phyloP scores from a whole-genome alignment of 768 basidiomycete genomes.

The Lactarius sanguifluus region DNA sequence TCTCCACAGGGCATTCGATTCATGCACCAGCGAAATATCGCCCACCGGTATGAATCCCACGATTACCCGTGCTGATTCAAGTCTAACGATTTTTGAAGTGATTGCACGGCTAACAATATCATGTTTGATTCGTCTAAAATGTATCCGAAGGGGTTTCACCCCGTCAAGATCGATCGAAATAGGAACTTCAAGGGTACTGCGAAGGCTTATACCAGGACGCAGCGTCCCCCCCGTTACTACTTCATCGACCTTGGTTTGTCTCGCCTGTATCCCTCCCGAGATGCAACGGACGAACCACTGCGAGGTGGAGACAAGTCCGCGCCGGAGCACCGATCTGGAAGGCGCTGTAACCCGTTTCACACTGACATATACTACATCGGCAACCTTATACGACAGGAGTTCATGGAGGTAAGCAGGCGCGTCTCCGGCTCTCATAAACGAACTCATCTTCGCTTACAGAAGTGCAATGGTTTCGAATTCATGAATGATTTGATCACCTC shows the following conservation, averaged over 20 bases:
- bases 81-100: constrained; percentile 6
- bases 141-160: constrained; percentile 36
- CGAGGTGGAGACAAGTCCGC: constrained; percentile 45
- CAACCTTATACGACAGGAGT: constrained; percentile 35
- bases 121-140: constrained; percentile 35
- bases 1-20: constrained; percentile 31
- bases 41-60: constrained; percentile 34
- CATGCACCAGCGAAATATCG: constrained; percentile 32
- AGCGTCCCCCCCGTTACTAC: constrained; percentile 33
- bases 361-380: constrained; percentile 41
- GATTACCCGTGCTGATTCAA: no score
- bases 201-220: constrained; percentile 30
- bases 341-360: constrained; percentile 36
- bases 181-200: constrained; percentile 32
- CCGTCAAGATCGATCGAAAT: constrained; percentile 24
- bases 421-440: background rate
- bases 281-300: constrained; percentile 36
- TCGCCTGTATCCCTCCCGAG: constrained; percentile 31
- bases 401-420: constrained; percentile 34
- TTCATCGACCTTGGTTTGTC: constrained; percentile 36
- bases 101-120: constrained; percentile 29
- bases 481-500: constrained; percentile 31
- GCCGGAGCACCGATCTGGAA: constrained; percentile 35
- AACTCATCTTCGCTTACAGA: constrained; percentile 22
- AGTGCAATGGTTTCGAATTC: constrained; percentile 31